phyloP scores from a whole-genome alignment of 306 rosid species.

The Ceratonia siliqua region DNA sequence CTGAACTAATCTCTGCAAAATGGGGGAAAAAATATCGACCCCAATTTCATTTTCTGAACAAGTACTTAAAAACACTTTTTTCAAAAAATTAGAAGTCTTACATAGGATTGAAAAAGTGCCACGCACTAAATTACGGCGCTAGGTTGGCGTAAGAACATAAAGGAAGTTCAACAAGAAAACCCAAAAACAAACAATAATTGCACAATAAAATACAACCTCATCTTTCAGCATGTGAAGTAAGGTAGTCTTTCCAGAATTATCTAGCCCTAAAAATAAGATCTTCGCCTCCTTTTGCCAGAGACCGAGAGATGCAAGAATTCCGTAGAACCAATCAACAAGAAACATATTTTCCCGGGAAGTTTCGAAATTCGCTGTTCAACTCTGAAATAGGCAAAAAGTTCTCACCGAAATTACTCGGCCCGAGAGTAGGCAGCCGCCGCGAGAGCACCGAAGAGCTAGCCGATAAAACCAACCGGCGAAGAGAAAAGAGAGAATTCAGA shows the following conservation, averaged over 20 bases:
- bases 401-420: neutral
- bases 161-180: neutral
- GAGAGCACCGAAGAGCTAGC: neutral
- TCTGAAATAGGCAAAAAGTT: neutral
- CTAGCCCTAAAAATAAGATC: slow-evolving; percentile 85
- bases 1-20: slow-evolving; percentile 74
- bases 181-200: neutral
- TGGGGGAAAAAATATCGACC: neutral
- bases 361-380: slow-evolving; percentile 6
- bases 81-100: neutral
- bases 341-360: slow-evolving; percentile 46
- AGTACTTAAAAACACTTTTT: neutral
- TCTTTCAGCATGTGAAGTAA: slow-evolving; percentile 91
- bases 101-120: neutral
- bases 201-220: slow-evolving; percentile 48
- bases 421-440: neutral
- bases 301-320: slow-evolving; percentile 71
- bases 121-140: neutral
- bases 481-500: neutral
- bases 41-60: neutral
- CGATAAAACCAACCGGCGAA: slow-evolving; percentile 25
- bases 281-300: slow-evolving; percentile 87
- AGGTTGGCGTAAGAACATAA: neutral
- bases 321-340: slow-evolving; percentile 82
- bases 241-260: slow-evolving; percentile 87